Base-by-base conservation (phyloP, 805 yeast species). In the Barnettozyma populi region DNA sequence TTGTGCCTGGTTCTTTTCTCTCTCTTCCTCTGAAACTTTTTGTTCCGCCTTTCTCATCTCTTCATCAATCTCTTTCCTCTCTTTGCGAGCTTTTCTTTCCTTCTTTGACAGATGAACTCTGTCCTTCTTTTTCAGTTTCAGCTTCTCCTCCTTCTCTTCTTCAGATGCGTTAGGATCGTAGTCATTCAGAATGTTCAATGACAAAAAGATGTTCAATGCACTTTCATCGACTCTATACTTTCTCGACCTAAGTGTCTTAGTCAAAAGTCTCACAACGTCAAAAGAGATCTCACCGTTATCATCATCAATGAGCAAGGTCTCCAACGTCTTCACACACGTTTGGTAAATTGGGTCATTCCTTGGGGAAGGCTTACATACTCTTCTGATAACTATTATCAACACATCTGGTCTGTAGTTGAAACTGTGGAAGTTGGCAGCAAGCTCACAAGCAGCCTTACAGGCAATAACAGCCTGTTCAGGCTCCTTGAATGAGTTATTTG, bases 41-140 rank as follows among this genome's bases (percentile, higher is more conserved):
- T 81, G 84, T 64, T 94, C 96, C 7, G 98, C 98, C 53, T 72
- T 76, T 54, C 83, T 75, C 80, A 90, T 73, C 67, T 94, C 99
- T 60, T 86, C 88, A 52, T 92, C 98, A 50, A 94, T 92, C 55
- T 75, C 80, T 57, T 85, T 86, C 58, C 84, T 73, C 62, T 92
- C 98, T 63, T 90, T 90, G 53, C 95, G 77, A 18, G 80, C 84
- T 60, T 94, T 94, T 57, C 86, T 76, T 66, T 92, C 92, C 65
- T 86, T 86, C 64, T 92, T 92, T n/a, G 95, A 82, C 43, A 92
- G 68, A 71, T 90, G 96, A 4, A 88, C 89, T 56, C 97, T 75
- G 64, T 94, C 95, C 64, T 90, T 88, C 72, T 90, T 92, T 62
- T 78, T 81, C 40, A 85, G 45, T 59, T 84, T 85, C 5, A 69